Evolutionary conservation across 441 rosid genomes (phyloP), one percentile per base, ranked within the genome.

Genomic region (Gossypium gossypioides): DNA sequence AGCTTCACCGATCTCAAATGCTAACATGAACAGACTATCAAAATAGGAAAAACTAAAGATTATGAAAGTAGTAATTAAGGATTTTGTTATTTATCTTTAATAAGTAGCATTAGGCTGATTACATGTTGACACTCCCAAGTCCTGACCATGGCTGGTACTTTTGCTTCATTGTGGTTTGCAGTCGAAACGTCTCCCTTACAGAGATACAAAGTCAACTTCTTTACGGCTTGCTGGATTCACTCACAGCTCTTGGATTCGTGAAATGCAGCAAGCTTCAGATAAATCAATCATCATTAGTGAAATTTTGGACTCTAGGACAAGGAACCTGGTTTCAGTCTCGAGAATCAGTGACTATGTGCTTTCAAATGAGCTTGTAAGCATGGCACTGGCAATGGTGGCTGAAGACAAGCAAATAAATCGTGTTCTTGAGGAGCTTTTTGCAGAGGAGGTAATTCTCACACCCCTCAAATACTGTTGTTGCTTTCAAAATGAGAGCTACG

Each of bases 361-460:
- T 48, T 93, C 97, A 10, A 90, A 93, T 79, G 95, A 90, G 79
- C 81, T 91, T 46, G 97, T 90, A 64, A 89, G 95, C 78, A 93
- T 93, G 97, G 97, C 97, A 64, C 85, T 93, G 19, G 96, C 96
- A 10, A 91, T 88, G 96, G 97, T 93, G 10, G 95, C 97, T 12
- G 93, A 93, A 71, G 96, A 93, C 85, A 88, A 88, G 80, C 96
- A 91, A 84, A 93, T 93, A 61, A 91, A 91, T 81, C 94, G 92
- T 40, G 98, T 89, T 59, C 88, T 91, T 0, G 92, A 93, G 80
- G 97, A 93, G 77, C 88, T 89, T 7, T 91, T 93, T 27, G 91
- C 93, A 0, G 92, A 89, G 79, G 83, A 93, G 88, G 96, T 91
- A 86, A 3, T 25, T 27, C 59, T 15, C 5, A 29, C 60, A 15